Percentiles rank a stretch among this genome's conserved stretches.
These are phyloP conservation scores for Paramecium octaurelia DNA, from an alignment of 73 alveolate genomes.

Conservation along the genomic window DNA sequence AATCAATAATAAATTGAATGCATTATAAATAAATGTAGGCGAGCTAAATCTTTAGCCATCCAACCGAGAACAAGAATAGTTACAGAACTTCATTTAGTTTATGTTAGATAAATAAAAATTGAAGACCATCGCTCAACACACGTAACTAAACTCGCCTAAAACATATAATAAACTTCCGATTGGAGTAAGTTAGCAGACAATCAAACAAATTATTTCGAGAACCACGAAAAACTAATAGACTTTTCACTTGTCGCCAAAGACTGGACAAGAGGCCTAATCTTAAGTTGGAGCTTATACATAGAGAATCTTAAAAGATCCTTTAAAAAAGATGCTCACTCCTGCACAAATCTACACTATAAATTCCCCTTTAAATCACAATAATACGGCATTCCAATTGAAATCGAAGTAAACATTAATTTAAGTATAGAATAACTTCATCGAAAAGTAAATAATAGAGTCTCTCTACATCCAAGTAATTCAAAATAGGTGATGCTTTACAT, in stretches of 20 bases:
- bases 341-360: neutral
- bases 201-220: neutral
- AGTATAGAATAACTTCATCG: neutral
- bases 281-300: neutral
- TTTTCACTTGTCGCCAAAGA: neutral
- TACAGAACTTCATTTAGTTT: neutral
- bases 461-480: neutral
- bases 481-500: neutral
- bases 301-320: neutral
- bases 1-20: slow-evolving; percentile 2
- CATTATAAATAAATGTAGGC: neutral
- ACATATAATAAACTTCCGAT: neutral
- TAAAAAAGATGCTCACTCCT: neutral
- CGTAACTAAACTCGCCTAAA: neutral
- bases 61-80: slow-evolving; percentile 5
- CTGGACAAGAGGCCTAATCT: neutral
- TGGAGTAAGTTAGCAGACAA: neutral
- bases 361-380: neutral
- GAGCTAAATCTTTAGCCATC: neutral
- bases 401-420: neutral
- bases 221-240: neutral
- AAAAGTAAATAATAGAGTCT: neutral
- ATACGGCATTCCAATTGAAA: neutral
- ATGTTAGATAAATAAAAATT: neutral
- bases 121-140: neutral